Evolutionary conservation across 495 filamentous ascomycete species (phyloP).

Genomic region (Lophium mytilinum): DNA sequence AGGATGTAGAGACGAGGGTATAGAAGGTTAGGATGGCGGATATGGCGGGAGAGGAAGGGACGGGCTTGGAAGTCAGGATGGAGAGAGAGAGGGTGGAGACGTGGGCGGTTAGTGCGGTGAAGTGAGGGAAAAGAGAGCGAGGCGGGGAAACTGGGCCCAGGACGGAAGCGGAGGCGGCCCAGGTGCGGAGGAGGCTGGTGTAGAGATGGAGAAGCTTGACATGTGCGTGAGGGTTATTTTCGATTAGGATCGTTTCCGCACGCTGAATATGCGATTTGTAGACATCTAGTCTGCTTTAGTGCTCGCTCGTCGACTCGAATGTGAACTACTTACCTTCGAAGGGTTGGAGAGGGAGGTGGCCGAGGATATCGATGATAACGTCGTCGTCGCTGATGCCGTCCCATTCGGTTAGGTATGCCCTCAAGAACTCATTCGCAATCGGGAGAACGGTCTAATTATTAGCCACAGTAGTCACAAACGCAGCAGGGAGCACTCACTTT

Average conservation of each 20-base stretch:
- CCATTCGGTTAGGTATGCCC: slow-evolving; percentile 56
- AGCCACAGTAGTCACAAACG: slow-evolving; percentile 46
- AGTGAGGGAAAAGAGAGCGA: background rate
- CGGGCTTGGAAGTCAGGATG: slow-evolving; percentile 44
- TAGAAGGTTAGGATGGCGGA: slow-evolving; percentile 64
- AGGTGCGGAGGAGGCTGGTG: slow-evolving; percentile 58
- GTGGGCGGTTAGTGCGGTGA: slow-evolving; percentile 47
- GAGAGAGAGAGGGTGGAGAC: slow-evolving; percentile 57
- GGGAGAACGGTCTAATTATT: slow-evolving; percentile 47
- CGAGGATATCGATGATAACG: slow-evolving; percentile 57
- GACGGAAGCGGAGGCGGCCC: slow-evolving; percentile 45
- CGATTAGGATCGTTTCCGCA: slow-evolving; percentile 51
- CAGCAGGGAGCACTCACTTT: slow-evolving; percentile 43
- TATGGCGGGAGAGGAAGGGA: slow-evolving; percentile 28
- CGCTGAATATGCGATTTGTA: slow-evolving; percentile 43
- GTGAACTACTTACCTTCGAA: slow-evolving; percentile 43
- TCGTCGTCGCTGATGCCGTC: slow-evolving; percentile 53
- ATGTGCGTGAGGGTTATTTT: slow-evolving; percentile 36
- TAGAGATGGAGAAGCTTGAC: slow-evolving; percentile 61
- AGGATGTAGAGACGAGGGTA: slow-evolving; percentile 51
- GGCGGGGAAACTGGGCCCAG: slow-evolving; percentile 19
- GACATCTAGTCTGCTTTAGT: slow-evolving; percentile 39
- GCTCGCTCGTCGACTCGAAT: background rate
- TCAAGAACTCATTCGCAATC: slow-evolving; percentile 53
- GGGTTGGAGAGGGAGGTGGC: slow-evolving; percentile 51